Base-by-base conservation (phyloP, 2,329 filamentous ascomycete species). In the Colletotrichum brevisporum region DNA sequence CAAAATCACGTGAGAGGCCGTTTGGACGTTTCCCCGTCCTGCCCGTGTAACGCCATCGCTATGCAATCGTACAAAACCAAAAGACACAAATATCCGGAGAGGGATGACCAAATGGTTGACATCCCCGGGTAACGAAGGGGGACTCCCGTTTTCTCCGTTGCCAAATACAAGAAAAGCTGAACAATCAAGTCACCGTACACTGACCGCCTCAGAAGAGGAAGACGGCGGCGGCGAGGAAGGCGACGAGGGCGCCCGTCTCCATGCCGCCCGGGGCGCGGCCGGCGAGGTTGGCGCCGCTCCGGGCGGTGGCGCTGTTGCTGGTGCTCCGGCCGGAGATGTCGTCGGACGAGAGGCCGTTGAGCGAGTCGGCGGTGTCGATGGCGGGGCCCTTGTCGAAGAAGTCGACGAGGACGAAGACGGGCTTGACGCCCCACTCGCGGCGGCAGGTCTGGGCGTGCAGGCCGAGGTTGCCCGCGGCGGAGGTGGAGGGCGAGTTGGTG, bases 341-440 rank as follows among this genome's bases (percentile, higher is more conserved):
- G 6, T 75, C 80, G 3, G 50, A 58, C 31, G 66, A 65, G 63
- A 90, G 79, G 9, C 81, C 83, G 77, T 95, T 95, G 75, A 94
- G 78, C 53, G 75, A 79, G 79, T 96, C 93, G 2, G 92, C 90
- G 0, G 90, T 90, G 6, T 85, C 83, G 63, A 96, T 88, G 39
- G 92, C 88, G 0, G 91, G 89, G 0, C 91, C 93, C 68, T 90
- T 85, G 77, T 93, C 91, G 78, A 91, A 94, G 78, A 94, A 95
- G 79, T 97, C 93, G 1, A 95, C 92, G 10, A 96, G 84, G 21
- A 94, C 85, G 74, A 94, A 95, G 3, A 85, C 90, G n/a, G 93
- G 92, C 57, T 85, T 83, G 31, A 82, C 79, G n/a, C 86, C 85
- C 83, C 91, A 95, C 70, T 88, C 80, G 3, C 73, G 75, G 60